Evolutionary conservation across 495 filamentous ascomycete species (phyloP).

Genomic region (Lepidopterella palustris): DNA sequence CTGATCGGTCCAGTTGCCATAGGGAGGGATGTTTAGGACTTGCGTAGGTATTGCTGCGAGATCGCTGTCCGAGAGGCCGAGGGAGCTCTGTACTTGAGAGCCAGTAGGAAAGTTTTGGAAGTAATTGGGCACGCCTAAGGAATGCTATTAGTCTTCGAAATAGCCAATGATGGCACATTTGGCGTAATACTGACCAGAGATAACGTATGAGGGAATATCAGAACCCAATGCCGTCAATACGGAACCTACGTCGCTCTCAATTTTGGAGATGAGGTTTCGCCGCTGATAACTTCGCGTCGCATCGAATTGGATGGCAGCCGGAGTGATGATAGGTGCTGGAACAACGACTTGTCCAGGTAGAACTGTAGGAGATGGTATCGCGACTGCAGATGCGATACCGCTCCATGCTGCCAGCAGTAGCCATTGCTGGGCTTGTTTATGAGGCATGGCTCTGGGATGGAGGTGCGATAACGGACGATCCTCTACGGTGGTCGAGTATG

Average conservation of each 20-base stretch:
- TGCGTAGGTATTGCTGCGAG: constrained; percentile 58
- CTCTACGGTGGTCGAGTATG: background rate
- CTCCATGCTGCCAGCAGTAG: background rate
- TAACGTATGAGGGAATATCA: constrained; percentile 24
- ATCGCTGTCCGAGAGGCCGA: constrained; percentile 52
- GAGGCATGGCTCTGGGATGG: background rate
- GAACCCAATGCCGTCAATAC: constrained; percentile 16
- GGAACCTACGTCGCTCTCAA: constrained; percentile 16
- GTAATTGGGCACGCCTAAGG: constrained; percentile 48
- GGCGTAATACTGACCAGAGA: constrained; percentile 7
- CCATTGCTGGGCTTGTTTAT: background rate
- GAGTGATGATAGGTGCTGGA: constrained; percentile 19
- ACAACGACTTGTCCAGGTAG: constrained; percentile 11
- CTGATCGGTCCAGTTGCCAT: constrained; percentile 70
- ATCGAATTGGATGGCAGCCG: constrained; percentile 23
- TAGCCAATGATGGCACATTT: background rate
- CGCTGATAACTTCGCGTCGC: constrained; percentile 23
- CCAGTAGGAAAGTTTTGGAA: constrained; percentile 64
- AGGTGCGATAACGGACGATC: background rate
- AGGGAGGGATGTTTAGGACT: constrained; percentile 67
- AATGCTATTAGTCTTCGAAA: background rate
- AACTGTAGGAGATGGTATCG: constrained; percentile 21
- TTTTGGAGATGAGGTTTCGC: constrained; percentile 21
- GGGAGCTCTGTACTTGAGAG: constrained; percentile 48
- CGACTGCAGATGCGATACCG: constrained; percentile 10